These are phyloP conservation scores for Epichloe sylvatica DNA, from an alignment of 2,329 filamentous ascomycete genomes.

Conservation along the genomic window DNA sequence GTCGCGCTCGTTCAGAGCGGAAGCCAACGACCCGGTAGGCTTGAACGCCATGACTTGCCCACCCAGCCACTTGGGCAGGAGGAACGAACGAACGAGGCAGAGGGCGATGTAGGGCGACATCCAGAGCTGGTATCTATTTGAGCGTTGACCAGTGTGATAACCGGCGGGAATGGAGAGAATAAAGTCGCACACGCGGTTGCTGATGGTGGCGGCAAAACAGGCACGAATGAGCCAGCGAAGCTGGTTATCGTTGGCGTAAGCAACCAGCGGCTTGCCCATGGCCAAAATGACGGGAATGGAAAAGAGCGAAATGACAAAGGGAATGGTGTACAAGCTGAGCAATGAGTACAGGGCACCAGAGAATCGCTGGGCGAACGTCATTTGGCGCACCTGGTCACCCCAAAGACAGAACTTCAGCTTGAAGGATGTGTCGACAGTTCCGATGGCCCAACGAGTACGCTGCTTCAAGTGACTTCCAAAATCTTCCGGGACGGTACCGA, in stretches of 20 bases:
- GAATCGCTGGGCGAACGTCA: conserved; percentile 43
- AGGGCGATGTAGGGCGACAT: conserved; percentile 49
- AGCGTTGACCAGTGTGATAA: conserved; percentile 44
- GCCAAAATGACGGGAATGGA: conserved; percentile 45
- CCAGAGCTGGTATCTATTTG: conserved; percentile 43
- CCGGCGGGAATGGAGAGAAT: conserved; percentile 45
- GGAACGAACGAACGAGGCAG: conserved; percentile 42
- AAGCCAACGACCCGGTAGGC: conserved; percentile 43
- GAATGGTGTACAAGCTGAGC: conserved; percentile 41
- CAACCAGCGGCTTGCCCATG: conserved; percentile 42
- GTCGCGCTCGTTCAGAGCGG: conserved; percentile 44
- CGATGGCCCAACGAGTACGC: conserved; percentile 40
- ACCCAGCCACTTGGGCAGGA: conserved; percentile 45
- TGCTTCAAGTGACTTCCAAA: conserved; percentile 42
- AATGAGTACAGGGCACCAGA: conserved; percentile 44
- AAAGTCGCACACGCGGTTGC: conserved; percentile 42
- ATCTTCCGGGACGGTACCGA: conserved; percentile 44
- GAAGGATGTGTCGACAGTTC: conserved; percentile 43
- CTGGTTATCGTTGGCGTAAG: conserved; percentile 37
- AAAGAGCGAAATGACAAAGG: conserved; percentile 39
- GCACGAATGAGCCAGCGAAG: conserved; percentile 44
- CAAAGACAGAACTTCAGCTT: conserved; percentile 47
- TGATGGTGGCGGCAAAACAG: conserved; percentile 36
- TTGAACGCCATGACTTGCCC: conserved; percentile 45
- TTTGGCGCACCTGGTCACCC: conserved; percentile 36